These are phyloP conservation scores for Solanum etuberosum DNA, from an alignment of 257 asterid species.

Conservation along the genomic window DNA sequence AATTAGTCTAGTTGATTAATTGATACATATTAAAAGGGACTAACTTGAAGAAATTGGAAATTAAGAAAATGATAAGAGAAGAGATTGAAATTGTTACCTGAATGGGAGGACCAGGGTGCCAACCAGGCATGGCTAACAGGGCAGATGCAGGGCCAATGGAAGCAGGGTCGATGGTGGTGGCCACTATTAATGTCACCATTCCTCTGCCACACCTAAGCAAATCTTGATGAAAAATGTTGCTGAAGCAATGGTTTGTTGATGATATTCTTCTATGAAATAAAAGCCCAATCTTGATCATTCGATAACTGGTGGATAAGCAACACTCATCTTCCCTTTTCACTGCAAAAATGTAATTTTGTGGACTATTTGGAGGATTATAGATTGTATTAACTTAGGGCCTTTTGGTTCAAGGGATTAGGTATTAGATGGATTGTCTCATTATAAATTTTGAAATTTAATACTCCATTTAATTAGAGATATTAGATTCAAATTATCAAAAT, in stretches of 20 bases:
- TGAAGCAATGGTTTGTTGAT: not conserved
- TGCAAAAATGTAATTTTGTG: not conserved
- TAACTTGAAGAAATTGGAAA: not conserved
- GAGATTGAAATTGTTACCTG: conserved; percentile 8
- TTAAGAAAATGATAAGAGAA: not conserved
- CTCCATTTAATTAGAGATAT: not conserved
- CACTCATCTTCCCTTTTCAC: not conserved
- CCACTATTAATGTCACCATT: conserved; percentile 25
- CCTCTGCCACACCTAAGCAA: not conserved
- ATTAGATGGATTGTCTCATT: not conserved
- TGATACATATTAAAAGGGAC: not conserved
- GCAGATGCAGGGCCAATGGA: conserved; percentile 30
- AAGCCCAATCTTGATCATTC: not conserved
- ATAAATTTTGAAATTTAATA: not conserved
- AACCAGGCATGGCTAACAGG: conserved; percentile 26
- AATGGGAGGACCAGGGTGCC: conserved; percentile 28
- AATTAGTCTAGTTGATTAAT: not conserved
- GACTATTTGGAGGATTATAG: not conserved
- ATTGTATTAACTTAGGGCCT: not conserved
- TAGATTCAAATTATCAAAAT: not conserved
- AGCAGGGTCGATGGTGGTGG: conserved; percentile 24
- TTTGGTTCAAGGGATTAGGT: not conserved
- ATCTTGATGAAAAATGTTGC: not conserved
- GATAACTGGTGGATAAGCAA: not conserved
- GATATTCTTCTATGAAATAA: not conserved